Percentiles rank a stretch among this genome's conserved stretches.
phyloP scores from a whole-genome alignment of 2,329 filamentous ascomycete species.

The Aspergillus floridensis region DNA sequence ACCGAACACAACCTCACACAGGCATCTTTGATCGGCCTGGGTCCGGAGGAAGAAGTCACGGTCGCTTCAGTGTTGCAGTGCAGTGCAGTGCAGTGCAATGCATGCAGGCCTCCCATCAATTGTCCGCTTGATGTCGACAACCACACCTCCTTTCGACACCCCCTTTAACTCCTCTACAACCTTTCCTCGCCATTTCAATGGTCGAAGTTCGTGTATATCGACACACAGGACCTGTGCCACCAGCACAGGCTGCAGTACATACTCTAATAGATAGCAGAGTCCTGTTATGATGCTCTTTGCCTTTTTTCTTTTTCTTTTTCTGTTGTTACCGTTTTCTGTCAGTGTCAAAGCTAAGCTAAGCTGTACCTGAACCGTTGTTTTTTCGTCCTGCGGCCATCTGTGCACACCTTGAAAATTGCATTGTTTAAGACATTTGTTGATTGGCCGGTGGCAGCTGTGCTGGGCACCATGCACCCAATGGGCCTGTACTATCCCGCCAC shows the following conservation, averaged over 20 bases:
- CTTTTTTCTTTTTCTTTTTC: slow-evolving; percentile 5
- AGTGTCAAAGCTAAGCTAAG: slow-evolving; percentile 2
- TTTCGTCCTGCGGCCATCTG: neutral
- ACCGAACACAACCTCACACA: neutral
- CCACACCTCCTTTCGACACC: neutral
- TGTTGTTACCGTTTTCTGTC: slow-evolving; percentile 2
- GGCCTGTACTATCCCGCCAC: neutral
- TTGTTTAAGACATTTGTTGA: neutral
- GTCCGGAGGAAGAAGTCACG: neutral
- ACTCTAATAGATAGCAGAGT: slow-evolving; percentile 12
- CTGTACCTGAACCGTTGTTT: neutral
- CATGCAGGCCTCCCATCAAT: neutral
- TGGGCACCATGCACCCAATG: neutral
- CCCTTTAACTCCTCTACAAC: neutral
- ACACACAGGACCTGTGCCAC: slow-evolving; percentile 10
- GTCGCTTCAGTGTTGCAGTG: neutral
- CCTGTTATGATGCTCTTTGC: neutral
- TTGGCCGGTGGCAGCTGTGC: neutral
- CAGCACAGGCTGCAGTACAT: slow-evolving; percentile 14
- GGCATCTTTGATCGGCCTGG: neutral
- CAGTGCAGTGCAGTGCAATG: neutral
- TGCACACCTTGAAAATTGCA: neutral
- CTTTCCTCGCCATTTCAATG: neutral
- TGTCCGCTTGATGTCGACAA: neutral
- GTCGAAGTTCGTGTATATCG: slow-evolving; percentile 12